A percentile compares a stretch with the other conserved stretches of the same genome.
Evolutionary conservation across 257 asterid species (phyloP).

Genomic region (Vinca minor): DNA sequence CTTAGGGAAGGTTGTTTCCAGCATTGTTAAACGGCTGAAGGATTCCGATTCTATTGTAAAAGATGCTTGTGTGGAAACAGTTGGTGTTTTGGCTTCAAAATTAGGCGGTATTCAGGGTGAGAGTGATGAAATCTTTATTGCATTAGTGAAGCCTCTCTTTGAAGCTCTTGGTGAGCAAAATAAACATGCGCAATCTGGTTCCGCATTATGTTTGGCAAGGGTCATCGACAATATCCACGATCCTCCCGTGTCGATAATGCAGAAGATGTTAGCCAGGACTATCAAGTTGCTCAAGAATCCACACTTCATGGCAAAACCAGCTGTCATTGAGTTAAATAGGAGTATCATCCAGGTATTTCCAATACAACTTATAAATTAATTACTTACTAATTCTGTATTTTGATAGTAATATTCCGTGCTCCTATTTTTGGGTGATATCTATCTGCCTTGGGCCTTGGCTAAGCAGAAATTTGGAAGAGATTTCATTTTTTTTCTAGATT

Average conservation of each 20-base stretch:
- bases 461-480: background rate
- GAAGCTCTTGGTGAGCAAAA: conserved; percentile 91
- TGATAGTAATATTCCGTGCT: background rate
- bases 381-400: background rate
- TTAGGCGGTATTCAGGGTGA: conserved; percentile 48
- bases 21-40: conserved; percentile 83
- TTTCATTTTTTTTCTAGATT: background rate
- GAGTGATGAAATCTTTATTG: conserved; percentile 50
- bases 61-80: conserved; percentile 75
- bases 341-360: conserved; percentile 75
- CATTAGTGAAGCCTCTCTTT: conserved; percentile 85
- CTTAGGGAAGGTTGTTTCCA: conserved; percentile 67
- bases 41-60: conserved; percentile 83
- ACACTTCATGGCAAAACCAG: conserved; percentile 95
- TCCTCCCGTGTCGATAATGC: conserved; percentile 72
- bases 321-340: conserved; percentile 76
- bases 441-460: background rate
- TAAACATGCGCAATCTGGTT: conserved; percentile 75
- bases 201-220: conserved; percentile 80
- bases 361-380: background rate
- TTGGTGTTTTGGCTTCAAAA: conserved; percentile 69
- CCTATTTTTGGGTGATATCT: background rate
- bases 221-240: conserved; percentile 65
- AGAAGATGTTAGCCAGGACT: conserved; percentile 77
- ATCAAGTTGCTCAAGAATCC: conserved; percentile 78